Conservation (phyloP, 164 flowering plant genomes). For the Vitis cinerea region DNA sequence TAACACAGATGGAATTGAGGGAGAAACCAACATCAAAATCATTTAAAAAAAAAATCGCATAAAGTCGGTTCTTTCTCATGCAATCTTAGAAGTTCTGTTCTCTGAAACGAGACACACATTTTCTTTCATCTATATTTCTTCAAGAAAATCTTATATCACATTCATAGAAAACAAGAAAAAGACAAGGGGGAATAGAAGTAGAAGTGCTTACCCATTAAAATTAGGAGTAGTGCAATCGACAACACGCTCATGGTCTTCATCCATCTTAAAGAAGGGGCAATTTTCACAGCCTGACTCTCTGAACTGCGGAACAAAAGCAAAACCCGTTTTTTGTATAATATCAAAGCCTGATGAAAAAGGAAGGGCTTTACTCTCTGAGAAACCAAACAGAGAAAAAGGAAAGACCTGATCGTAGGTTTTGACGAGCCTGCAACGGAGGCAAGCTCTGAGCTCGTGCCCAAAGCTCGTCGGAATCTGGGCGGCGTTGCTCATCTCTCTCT, state of each 20-base stretch:
- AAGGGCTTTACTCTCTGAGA: not conserved
- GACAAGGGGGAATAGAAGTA: not conserved
- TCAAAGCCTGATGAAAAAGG: conserved; percentile 6
- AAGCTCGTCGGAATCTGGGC: conserved; percentile 98
- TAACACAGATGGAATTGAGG: conserved; percentile 3
- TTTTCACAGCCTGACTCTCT: conserved; percentile 96
- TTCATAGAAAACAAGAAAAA: not conserved
- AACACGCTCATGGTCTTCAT: conserved; percentile 78
- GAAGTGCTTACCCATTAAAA: conserved; percentile 67
- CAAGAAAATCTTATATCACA: not conserved
- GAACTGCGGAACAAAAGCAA: conserved; percentile 43
- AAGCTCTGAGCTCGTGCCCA: conserved; percentile 94
- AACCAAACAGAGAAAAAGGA: not conserved
- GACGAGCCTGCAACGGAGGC: conserved; percentile 96
- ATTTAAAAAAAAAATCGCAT: not conserved
- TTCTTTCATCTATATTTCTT: no score
- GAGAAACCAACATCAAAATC: not conserved
- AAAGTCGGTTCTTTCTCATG: no score
- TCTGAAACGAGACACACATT: no score
- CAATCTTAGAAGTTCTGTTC: no score
- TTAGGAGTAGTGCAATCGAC: conserved; percentile 94
- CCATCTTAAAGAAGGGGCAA: conserved; percentile 90
- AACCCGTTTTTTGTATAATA: not conserved
- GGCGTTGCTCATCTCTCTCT: conserved; percentile 28
- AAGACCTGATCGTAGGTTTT: conserved; percentile 92